phyloP scores from a whole-genome alignment of 2,329 filamentous ascomycete species.

The Dothistroma septosporum region DNA sequence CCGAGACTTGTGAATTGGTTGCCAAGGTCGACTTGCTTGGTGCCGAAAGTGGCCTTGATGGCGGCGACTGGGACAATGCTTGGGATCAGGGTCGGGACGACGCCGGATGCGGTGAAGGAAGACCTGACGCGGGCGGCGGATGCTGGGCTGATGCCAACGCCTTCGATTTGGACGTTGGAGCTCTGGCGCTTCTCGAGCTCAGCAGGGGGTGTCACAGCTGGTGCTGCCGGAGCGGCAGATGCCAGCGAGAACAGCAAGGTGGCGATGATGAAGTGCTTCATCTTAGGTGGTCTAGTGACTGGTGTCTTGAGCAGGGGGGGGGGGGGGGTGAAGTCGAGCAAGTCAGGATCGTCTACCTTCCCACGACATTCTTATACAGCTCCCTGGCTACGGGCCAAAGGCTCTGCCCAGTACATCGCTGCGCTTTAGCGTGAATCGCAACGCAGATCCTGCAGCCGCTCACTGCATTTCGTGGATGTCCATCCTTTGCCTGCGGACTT shows the following conservation, averaged over 20 bases:
- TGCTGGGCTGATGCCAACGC: constrained; percentile 9
- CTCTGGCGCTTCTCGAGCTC: constrained; percentile 10
- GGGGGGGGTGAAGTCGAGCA: background rate
- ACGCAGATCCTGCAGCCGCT: background rate
- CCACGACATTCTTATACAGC: background rate
- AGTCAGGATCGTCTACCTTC: background rate
- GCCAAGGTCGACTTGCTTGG: constrained; percentile 11
- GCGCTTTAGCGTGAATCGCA: background rate
- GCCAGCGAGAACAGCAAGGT: background rate
- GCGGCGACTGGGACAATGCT: constrained; percentile 8
- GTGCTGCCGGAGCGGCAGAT: constrained; percentile 1
- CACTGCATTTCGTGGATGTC: background rate
- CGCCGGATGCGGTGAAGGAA: constrained; percentile 9
- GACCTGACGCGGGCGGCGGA: constrained; percentile 2
- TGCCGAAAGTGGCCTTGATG: constrained; percentile 1
- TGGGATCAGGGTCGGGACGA: constrained; percentile 15
- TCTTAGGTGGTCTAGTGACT: background rate
- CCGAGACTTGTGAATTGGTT: constrained; percentile 7
- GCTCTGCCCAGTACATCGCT: background rate
- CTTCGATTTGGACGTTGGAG: constrained; percentile 2
- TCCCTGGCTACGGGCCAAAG: background rate
- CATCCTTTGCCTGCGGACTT: background rate
- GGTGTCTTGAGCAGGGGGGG: background rate
- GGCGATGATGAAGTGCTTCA: background rate
- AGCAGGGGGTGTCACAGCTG: background rate